phyloP scores from a whole-genome alignment of 2,329 filamentous ascomycete species.

The Arachnomyces sp. region DNA sequence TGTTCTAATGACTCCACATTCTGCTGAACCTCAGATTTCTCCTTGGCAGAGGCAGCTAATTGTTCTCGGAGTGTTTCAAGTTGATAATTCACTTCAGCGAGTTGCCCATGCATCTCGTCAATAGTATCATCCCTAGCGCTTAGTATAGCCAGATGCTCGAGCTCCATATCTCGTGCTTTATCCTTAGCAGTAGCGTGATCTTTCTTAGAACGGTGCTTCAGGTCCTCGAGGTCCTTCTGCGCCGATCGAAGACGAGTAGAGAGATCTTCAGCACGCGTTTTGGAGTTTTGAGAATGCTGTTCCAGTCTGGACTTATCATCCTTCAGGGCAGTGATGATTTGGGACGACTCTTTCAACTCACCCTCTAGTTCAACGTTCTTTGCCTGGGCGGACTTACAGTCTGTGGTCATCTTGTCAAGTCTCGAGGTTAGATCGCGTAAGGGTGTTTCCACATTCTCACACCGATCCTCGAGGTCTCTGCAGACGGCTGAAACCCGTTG shows the following conservation, averaged over 20 bases:
- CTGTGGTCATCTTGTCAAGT: conserved; percentile 25
- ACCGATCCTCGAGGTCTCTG: conserved; percentile 50
- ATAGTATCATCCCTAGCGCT: conserved; percentile 40
- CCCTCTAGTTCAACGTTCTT: conserved; percentile 31
- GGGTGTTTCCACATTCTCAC: conserved; percentile 48
- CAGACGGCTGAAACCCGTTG: conserved; percentile 47
- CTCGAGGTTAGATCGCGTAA: conserved; percentile 36
- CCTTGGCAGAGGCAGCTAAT: conserved; percentile 18
- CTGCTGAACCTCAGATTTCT: conserved; percentile 18
- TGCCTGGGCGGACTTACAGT: conserved; percentile 28
- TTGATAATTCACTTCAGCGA: conserved; percentile 18
- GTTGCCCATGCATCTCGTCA: conserved; percentile 33
- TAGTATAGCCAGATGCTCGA: conserved; percentile 35
- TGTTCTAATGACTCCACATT: conserved; percentile 16
- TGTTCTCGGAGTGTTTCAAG: conserved; percentile 15
- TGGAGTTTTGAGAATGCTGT: conserved; percentile 30
- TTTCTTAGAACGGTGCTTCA: conserved; percentile 26
- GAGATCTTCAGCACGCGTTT: conserved; percentile 32
- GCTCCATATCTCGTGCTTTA: conserved; percentile 29
- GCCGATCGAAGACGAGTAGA: conserved; percentile 24
- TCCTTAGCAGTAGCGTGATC: conserved; percentile 20
- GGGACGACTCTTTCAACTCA: conserved; percentile 28
- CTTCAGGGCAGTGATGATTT: conserved; percentile 32
- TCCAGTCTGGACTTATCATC: conserved; percentile 33
- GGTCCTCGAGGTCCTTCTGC: conserved; percentile 30